phyloP scores from a whole-genome alignment of 345 rosid species.

The Eucalyptus caleyi region DNA sequence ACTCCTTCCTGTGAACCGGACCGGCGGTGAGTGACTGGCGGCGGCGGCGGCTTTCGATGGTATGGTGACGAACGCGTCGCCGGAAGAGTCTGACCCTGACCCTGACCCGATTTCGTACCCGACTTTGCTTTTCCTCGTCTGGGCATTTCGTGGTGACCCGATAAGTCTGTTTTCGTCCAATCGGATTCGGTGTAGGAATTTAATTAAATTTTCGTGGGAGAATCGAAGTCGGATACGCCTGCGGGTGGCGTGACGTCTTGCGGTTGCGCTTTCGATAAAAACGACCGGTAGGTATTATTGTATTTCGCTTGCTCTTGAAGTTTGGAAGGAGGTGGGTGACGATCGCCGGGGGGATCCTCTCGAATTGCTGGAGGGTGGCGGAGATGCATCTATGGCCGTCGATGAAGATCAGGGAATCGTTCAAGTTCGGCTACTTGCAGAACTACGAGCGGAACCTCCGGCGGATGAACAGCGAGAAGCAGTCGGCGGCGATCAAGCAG shows the following conservation, averaged over 20 bases:
- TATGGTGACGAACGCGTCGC: background rate
- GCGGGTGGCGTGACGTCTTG: background rate
- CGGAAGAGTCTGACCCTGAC: background rate
- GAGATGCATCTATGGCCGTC: slow-evolving; percentile 74
- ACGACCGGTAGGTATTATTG: background rate
- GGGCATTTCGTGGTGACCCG: background rate
- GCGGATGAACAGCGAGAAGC: slow-evolving; percentile 35
- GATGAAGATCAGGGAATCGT: slow-evolving; percentile 43
- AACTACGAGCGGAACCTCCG: slow-evolving; percentile 47
- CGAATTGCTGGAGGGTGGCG: background rate
- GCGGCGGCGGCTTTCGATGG: background rate
- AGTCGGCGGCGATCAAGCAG: too few species aligned
- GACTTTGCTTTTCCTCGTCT: background rate
- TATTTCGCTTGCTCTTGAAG: background rate
- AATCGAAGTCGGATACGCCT: background rate
- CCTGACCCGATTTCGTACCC: background rate
- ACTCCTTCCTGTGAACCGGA: background rate
- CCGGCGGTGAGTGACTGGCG: background rate
- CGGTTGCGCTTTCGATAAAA: background rate
- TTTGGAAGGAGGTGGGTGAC: background rate
- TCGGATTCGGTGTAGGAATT: background rate
- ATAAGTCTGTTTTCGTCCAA: background rate
- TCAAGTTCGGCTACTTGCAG: slow-evolving; percentile 29
- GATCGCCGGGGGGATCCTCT: background rate
- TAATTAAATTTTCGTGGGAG: background rate